Evolutionary conservation across 176 grass and related monocot species (phyloP).

Genomic region (Typha latifolia): DNA sequence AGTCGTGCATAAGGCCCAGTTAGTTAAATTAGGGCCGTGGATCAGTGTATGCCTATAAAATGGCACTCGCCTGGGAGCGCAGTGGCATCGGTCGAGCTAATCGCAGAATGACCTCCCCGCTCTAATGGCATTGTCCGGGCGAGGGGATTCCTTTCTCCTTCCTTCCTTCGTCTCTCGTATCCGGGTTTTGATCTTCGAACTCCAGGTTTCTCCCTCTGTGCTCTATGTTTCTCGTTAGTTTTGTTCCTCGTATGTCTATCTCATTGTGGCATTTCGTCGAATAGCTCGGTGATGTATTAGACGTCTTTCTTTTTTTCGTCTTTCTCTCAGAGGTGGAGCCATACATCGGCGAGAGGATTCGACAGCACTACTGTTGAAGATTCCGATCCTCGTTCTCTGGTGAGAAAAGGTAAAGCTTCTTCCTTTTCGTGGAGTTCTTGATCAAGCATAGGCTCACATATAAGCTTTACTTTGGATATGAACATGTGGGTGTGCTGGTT

Average conservation of each 20-base stretch:
- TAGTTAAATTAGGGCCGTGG: too few species aligned
- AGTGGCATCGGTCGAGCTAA: background rate
- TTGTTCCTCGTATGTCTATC: background rate
- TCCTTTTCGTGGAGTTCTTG: background rate
- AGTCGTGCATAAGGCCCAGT: too few species aligned
- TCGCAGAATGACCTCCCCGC: background rate
- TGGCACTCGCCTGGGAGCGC: background rate
- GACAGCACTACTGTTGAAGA: background rate
- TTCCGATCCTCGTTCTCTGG: constrained; percentile 6
- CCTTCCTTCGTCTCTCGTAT: constrained; percentile 26
- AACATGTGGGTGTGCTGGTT: background rate
- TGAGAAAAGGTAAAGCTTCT: constrained; percentile 34
- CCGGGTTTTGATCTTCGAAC: constrained; percentile 15
- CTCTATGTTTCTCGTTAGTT: background rate
- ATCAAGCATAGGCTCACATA: background rate
- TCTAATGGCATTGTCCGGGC: constrained; percentile 35
- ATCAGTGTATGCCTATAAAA: background rate
- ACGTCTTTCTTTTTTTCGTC: background rate
- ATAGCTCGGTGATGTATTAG: constrained; percentile 16
- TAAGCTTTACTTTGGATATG: background rate
- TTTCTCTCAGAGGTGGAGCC: constrained; percentile 24
- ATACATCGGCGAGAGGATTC: constrained; percentile 20
- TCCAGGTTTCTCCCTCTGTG: constrained; percentile 28
- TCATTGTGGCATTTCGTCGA: constrained; percentile 37
- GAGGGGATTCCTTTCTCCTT: constrained; percentile 13